A percentile compares a stretch with the other conserved stretches of the same genome.
These are phyloP conservation scores for Ophiognomonia clavigignenti-juglandacearum DNA, from an alignment of 2,329 filamentous ascomycete genomes.

Conservation along the genomic window DNA sequence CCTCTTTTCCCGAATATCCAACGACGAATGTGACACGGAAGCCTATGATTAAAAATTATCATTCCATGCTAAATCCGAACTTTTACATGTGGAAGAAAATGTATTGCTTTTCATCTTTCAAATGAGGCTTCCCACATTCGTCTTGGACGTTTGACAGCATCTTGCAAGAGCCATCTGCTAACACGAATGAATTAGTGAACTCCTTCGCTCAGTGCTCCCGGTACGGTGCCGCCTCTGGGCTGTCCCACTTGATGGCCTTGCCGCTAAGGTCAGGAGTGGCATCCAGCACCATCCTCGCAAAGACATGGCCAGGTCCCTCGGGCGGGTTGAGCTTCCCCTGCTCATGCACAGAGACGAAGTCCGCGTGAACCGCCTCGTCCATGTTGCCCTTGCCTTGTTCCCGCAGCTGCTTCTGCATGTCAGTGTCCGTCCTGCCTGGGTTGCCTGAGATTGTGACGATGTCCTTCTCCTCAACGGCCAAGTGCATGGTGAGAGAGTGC, in stretches of 20 bases:
- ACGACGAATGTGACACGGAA: conserved; percentile 15
- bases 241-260: conserved; percentile 62
- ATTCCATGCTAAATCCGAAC: conserved; percentile 80
- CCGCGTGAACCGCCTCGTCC: conserved; percentile 53
- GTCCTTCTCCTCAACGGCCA: conserved; percentile 71
- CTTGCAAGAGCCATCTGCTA: conserved; percentile 21
- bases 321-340: conserved; percentile 70
- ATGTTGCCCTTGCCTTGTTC: conserved; percentile 50
- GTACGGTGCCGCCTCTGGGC: conserved; percentile 47
- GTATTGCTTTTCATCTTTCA: conserved; percentile 82
- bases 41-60: conserved; percentile 61
- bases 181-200: conserved; percentile 3
- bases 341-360: conserved; percentile 65
- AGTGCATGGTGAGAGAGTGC: conserved; percentile 70
- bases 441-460: conserved; percentile 69
- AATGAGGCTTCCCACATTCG: conserved; percentile 50
- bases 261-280: conserved; percentile 68
- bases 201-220: conserved; percentile 34
- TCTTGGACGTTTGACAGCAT: conserved; percentile 18
- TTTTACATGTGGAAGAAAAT: conserved; percentile 57
- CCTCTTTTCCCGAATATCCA: conserved; percentile 18
- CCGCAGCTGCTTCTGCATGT: conserved; percentile 82
- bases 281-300: conserved; percentile 69
- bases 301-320: conserved; percentile 80
- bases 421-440: conserved; percentile 81